These are phyloP conservation scores for Solanum microdontum DNA, from an alignment of 257 asterid species.

Conservation along the genomic window DNA sequence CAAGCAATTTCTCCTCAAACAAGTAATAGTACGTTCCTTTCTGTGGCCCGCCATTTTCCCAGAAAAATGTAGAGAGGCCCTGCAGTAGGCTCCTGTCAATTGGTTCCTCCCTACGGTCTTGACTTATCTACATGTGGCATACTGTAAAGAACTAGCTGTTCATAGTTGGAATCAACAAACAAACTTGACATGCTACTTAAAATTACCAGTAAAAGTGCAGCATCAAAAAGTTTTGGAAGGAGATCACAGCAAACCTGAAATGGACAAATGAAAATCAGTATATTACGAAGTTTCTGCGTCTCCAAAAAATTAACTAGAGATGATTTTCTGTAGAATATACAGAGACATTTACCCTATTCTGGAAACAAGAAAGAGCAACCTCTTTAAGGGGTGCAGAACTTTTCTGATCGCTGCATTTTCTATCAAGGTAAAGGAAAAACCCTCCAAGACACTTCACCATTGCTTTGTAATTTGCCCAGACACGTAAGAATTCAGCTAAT, in stretches of 20 bases:
- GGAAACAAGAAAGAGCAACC: conserved; percentile 1
- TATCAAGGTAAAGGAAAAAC: conserved; percentile 9
- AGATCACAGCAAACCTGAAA: conserved; percentile 12
- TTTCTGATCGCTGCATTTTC: not conserved
- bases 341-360: conserved; percentile 1
- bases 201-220: conserved; percentile 8
- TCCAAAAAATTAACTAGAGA: not conserved
- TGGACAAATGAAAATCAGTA: not conserved
- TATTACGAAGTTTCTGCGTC: not conserved
- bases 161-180: not conserved
- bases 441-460: conserved; percentile 14
- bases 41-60: not conserved
- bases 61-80: conserved; percentile 8
- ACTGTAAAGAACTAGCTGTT: not conserved
- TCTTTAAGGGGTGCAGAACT: conserved; percentile 4
- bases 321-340: not conserved
- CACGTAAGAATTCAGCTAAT: conserved; percentile 1
- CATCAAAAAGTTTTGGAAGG: not conserved
- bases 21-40: not conserved
- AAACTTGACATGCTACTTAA: conserved; percentile 1
- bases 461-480: conserved; percentile 10
- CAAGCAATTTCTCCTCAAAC: conserved; percentile 11
- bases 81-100: conserved; percentile 5
- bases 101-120: conserved; percentile 10
- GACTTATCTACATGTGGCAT: conserved; percentile 1